Base-by-base conservation (phyloP, 2,329 filamentous ascomycete species). In the Sphaerulina populicola region DNA sequence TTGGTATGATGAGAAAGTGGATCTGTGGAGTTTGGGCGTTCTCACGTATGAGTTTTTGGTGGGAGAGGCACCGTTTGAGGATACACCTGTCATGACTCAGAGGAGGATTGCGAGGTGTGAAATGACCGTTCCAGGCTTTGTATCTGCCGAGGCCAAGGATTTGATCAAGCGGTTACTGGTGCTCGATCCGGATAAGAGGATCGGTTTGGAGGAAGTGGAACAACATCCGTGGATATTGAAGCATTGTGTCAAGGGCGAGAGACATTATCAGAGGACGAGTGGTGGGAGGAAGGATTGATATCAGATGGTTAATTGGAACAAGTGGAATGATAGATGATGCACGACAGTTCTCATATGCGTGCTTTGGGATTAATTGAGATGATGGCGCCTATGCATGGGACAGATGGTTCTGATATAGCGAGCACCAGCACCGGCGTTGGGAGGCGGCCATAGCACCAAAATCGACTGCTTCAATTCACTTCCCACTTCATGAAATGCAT, bases 161-260 rank as follows among this genome's bases (percentile, higher is more conserved):
- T 73, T 98, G 57, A 97, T 98, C 61, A 94, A 94, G 71, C 86
- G 78, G 74, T 75, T 95, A 36, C 80, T 98, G 39, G 88, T 96
- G 15, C 78, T 97, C 50, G 89, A 97, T 65, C 93, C 93, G 0
- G 88, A 94, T 64, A 95, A 95, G 76, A 79, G 93, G 58, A 86
- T 98, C 61, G 80, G 89, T 3, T 79, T 98, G 9, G 89, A 95
- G 12, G 84, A 94, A 53, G 85, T 97, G 35, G 84, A 91, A 69
- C 77, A 78, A 47, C 93, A 97, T 68, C 91, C 93, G 14, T 98
- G 93, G 93, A 95, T 98, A 63, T 69, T 96, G 60, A 97, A 96
- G 76, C 88, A 97, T 70, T 97, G 91, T 68, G 77, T 85, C 39
- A 77, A 75, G 62, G 72, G 74, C 23, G 73, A 75, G 55, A 63